Evolutionary conservation across 129 eudicot species (phyloP).

Genomic region (Pittosporum tobira): DNA sequence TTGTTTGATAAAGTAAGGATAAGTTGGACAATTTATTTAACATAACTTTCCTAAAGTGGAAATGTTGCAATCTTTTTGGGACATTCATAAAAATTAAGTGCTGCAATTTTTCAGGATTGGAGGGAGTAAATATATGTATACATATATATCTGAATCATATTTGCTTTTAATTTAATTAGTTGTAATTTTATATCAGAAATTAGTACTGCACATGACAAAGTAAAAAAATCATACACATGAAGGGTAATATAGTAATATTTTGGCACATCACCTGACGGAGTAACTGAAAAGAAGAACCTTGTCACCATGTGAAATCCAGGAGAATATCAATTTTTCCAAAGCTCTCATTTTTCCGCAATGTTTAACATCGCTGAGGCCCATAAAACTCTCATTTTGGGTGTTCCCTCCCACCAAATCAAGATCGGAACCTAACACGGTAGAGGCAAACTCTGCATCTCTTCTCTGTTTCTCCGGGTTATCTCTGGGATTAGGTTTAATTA

Average conservation of each 20-base stretch:
- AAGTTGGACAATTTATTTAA: too few relatives aligned
- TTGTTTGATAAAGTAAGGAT: too few relatives aligned
- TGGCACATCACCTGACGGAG: slow-evolving; percentile 67
- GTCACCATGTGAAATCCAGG: slow-evolving; percentile 74
- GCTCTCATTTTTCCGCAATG: slow-evolving; percentile 96
- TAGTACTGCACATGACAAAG: background rate
- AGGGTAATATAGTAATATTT: background rate
- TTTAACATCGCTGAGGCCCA: slow-evolving; percentile 79
- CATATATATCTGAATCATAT: too few relatives aligned
- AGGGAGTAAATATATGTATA: too few relatives aligned
- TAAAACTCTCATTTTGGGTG: slow-evolving; percentile 58
- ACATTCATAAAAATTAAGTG: too few relatives aligned
- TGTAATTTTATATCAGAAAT: background rate
- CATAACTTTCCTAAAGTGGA: too few relatives aligned
- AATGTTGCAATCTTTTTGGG: too few relatives aligned
- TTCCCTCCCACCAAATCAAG: slow-evolving; percentile 70
- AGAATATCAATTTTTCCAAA: slow-evolving; percentile 64
- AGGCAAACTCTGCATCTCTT: slow-evolving; percentile 72
- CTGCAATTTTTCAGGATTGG: too few relatives aligned
- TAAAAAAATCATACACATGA: background rate
- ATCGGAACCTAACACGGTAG: slow-evolving; percentile 71
- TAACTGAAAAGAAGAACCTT: slow-evolving; percentile 92
- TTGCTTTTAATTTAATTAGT: background rate
- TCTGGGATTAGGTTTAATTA: slow-evolving; percentile 83
- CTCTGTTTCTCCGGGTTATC: slow-evolving; percentile 71